A percentile compares a stretch with the other conserved stretches of the same genome.
Conservation (phyloP, 768 basidiomycete genomes). For the Candolleomyces aberdarensis region DNA sequence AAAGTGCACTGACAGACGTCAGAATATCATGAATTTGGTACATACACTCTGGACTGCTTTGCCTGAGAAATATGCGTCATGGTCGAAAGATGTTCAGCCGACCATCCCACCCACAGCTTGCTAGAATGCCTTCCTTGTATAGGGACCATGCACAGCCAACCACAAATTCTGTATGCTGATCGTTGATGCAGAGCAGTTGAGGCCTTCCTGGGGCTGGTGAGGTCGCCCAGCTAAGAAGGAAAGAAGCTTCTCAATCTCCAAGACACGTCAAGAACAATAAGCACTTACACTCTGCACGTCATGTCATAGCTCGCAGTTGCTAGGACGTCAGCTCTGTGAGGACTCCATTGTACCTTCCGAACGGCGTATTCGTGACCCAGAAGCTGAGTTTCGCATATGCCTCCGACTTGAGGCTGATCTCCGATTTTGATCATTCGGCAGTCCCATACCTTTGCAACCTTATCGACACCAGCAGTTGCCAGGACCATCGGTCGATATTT, state of each 20-base stretch:
- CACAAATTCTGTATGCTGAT: slow-evolving; percentile 93
- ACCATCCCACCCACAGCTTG: slow-evolving; percentile 92
- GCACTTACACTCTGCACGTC: slow-evolving; percentile 84
- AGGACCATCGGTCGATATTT: slow-evolving; percentile 81
- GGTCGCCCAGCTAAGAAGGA: slow-evolving; percentile 66
- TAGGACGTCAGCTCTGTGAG: slow-evolving; percentile 67
- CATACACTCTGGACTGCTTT: slow-evolving; percentile 2
- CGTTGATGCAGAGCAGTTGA: slow-evolving; percentile 68
- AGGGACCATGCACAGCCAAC: slow-evolving; percentile 91
- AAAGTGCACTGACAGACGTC: not conserved
- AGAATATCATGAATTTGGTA: not conserved
- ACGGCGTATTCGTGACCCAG: slow-evolving; percentile 90
- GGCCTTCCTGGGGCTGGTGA: slow-evolving; percentile 45
- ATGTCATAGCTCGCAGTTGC: slow-evolving; percentile 85
- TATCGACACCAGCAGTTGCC: slow-evolving; percentile 80
- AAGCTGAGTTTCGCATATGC: slow-evolving; percentile 65
- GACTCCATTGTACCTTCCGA: slow-evolving; percentile 86
- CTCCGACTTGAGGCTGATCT: slow-evolving; percentile 59
- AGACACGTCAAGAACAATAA: slow-evolving; percentile 6
- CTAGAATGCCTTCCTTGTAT: slow-evolving; percentile 82
- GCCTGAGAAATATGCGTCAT: slow-evolving; percentile 15
- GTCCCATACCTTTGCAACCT: slow-evolving; percentile 76
- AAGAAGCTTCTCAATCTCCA: slow-evolving; percentile 1
- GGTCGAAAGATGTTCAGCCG: slow-evolving; percentile 74
- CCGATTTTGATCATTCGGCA: slow-evolving; percentile 75